These are phyloP conservation scores for Microsporum audouinii DNA, from an alignment of 2,329 filamentous ascomycete species.

Conservation along the genomic window DNA sequence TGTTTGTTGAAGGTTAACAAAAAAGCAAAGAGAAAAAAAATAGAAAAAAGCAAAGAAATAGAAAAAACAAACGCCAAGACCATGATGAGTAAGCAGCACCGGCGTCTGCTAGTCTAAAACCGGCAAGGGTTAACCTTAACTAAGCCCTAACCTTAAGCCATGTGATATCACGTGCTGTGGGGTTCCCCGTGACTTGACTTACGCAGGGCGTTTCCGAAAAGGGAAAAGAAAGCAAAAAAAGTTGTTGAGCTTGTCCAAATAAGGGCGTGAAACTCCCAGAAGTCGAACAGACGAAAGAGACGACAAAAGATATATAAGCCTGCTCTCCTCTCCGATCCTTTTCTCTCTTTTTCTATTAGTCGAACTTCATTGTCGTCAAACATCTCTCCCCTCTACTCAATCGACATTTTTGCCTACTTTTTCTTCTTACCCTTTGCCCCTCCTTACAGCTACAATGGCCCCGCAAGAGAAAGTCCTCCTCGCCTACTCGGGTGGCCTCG, in stretches of 20 bases:
- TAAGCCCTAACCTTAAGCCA: not conserved
- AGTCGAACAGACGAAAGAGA: too few species aligned
- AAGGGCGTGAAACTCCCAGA: not conserved
- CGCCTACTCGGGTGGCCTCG: slow-evolving; percentile 42
- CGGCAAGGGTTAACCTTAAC: not conserved
- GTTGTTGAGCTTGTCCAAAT: not conserved
- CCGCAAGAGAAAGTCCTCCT: slow-evolving; percentile 23
- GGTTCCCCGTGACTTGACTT: not conserved
- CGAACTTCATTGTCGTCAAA: not conserved
- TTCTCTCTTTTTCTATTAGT: not conserved
- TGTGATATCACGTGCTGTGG: not conserved
- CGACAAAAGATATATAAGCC: not conserved
- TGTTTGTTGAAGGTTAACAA: not conserved
- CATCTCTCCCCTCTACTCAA: not conserved
- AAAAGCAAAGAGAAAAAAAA: not conserved
- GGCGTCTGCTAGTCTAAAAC: not conserved
- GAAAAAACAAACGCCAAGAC: not conserved
- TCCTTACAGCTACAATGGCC: slow-evolving; percentile 8
- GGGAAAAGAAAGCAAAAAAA: not conserved
- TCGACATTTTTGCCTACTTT: not conserved
- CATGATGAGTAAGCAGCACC: too few species aligned
- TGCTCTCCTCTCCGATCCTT: not conserved
- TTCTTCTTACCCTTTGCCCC: not conserved
- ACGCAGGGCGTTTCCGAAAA: not conserved
- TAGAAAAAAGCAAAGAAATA: not conserved